A percentile compares a stretch with the other conserved stretches of the same genome.
These are phyloP conservation scores for Pythium chondricola DNA, from an alignment of 352 stramenopile species.

Conservation along the genomic window DNA sequence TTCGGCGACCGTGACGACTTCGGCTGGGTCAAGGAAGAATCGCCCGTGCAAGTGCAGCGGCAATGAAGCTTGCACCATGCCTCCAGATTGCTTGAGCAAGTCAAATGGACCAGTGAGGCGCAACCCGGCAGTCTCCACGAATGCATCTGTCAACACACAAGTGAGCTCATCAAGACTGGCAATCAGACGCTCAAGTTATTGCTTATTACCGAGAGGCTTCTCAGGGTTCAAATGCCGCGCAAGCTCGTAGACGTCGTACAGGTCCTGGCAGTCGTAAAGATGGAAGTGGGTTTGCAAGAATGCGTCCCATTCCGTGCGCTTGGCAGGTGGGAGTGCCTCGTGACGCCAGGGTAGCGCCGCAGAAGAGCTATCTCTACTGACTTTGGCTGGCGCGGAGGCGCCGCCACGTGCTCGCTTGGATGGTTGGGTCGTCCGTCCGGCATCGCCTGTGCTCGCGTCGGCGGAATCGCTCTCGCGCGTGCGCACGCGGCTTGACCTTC, in stretches of 20 bases:
- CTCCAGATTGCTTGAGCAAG: conserved; percentile 20
- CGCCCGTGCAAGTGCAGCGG: conserved; percentile 48
- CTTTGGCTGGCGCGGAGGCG: too few species aligned
- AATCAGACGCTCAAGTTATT: not conserved
- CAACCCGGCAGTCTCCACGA: conserved; percentile 33
- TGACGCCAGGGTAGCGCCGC: not conserved
- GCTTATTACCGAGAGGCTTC: conserved; percentile 23
- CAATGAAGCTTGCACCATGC: conserved; percentile 21
- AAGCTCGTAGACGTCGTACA: conserved; percentile 45
- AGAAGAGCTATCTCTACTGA: not conserved
- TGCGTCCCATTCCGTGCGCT: conserved; percentile 28
- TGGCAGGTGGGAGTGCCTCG: not conserved
- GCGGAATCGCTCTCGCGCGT: conserved; percentile 11
- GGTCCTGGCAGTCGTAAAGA: conserved; percentile 24
- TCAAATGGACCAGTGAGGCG: conserved; percentile 45
- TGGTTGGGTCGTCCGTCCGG: too few species aligned
- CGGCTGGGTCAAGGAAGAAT: conserved; percentile 44
- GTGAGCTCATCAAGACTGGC: not conserved
- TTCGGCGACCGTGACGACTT: conserved; percentile 33
- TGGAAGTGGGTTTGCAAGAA: conserved; percentile 34
- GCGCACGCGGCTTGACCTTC: conserved; percentile 21
- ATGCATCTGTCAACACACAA: conserved; percentile 30
- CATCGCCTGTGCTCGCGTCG: not conserved
- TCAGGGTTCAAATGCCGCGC: conserved; percentile 24
- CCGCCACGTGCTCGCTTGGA: too few species aligned